A percentile compares a stretch with the other conserved stretches of the same genome.
Conservation (phyloP, 805 yeast species). For the Pichia thaimueangensis region DNA sequence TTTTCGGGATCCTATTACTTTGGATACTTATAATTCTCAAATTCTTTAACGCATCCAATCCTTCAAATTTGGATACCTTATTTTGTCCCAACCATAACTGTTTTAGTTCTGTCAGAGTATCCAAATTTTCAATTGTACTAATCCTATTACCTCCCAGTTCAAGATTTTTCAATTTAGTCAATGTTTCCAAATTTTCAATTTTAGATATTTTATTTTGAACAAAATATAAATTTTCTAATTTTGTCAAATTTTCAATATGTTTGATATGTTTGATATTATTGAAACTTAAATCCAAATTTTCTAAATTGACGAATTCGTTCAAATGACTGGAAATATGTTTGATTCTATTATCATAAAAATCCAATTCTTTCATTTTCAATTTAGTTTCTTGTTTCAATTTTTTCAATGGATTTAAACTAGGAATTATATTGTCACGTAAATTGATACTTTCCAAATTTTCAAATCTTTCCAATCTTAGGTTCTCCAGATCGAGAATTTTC, state of each 20-base stretch:
- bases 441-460: slow-evolving; percentile 51
- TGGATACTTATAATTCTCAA: slow-evolving; percentile 81
- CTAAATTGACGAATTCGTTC: slow-evolving; percentile 50
- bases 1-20: slow-evolving; percentile 67
- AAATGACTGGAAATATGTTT: slow-evolving; percentile 74
- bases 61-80: slow-evolving; percentile 57
- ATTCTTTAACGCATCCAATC: slow-evolving; percentile 51
- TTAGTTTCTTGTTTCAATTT: slow-evolving; percentile 34
- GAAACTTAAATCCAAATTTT: slow-evolving; percentile 74
- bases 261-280: slow-evolving; percentile 83
- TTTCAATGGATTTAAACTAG: slow-evolving; percentile 67
- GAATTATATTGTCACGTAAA: slow-evolving; percentile 77
- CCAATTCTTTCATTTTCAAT: slow-evolving; percentile 64
- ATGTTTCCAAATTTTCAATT: slow-evolving; percentile 58
- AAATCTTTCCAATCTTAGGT: slow-evolving; percentile 53
- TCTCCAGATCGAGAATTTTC: slow-evolving; percentile 59
- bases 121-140: slow-evolving; percentile 51
- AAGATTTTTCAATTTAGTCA: slow-evolving; percentile 54
- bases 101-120: slow-evolving; percentile 47
- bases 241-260: slow-evolving; percentile 56
- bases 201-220: slow-evolving; percentile 81
- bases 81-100: slow-evolving; percentile 94
- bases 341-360: slow-evolving; percentile 86
- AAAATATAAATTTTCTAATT: slow-evolving; percentile 66
- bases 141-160: slow-evolving; percentile 91